These are phyloP conservation scores for Papiliotrema flavescens DNA, from an alignment of 1,284 basidiomycete species.

Conservation along the genomic window DNA sequence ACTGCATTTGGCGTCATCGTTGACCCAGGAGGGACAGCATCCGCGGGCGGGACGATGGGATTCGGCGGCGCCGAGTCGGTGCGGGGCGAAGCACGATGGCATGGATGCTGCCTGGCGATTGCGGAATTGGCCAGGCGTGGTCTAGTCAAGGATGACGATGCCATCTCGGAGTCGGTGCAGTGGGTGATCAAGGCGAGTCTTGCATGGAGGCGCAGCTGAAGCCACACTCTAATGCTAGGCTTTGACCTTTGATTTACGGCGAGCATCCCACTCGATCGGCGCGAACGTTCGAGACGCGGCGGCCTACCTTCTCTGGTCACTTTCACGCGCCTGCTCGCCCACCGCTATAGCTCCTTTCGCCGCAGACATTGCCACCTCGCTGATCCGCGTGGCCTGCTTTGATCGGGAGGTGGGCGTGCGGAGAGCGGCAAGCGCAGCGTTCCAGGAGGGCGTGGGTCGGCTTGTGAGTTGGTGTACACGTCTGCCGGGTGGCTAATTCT, in stretches of 20 bases:
- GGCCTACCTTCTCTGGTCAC: conserved; percentile 90
- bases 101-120: conserved; percentile 87
- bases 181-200: conserved; percentile 71
- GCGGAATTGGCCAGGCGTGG: conserved; percentile 87
- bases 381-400: conserved; percentile 76
- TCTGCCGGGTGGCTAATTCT: conserved; percentile 7
- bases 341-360: conserved; percentile 63
- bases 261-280: conserved; percentile 88
- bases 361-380: conserved; percentile 61
- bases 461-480: conserved; percentile 58
- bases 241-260: conserved; percentile 84
- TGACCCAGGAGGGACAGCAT: conserved; percentile 58
- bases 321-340: conserved; percentile 71
- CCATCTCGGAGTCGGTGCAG: conserved; percentile 61
- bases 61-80: conserved; percentile 57
- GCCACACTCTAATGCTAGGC: conserved; percentile 56
- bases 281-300: conserved; percentile 92
- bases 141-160: conserved; percentile 58
- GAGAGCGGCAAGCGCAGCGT: conserved; percentile 95
- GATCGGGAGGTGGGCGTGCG: conserved; percentile 94
- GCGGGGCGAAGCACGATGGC: conserved; percentile 84
- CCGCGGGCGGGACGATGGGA: conserved; percentile 56
- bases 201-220: neutral
- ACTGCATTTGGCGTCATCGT: conserved; percentile 36
- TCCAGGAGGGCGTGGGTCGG: conserved; percentile 94